Percentiles rank a stretch among this genome's conserved stretches.
These are phyloP conservation scores for Urostyla sp. DNA, from an alignment of 73 alveolate genomes.

Conservation along the genomic window DNA sequence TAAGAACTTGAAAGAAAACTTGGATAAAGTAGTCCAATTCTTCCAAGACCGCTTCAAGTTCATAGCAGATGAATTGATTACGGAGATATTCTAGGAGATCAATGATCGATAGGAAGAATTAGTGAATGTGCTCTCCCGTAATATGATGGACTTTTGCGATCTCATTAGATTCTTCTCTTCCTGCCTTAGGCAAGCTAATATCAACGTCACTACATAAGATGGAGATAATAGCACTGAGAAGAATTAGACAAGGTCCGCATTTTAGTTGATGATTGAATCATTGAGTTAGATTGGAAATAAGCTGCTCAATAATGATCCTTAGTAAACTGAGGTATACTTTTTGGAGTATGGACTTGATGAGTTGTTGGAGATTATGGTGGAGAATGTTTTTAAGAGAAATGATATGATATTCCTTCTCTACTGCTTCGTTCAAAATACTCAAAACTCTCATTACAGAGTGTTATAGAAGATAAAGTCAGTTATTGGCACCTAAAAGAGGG, in stretches of 20 bases:
- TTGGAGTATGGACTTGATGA: constrained; percentile 57
- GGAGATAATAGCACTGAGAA: not conserved
- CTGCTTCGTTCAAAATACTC: constrained; percentile 64
- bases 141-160: constrained; percentile 61
- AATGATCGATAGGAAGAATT: constrained; percentile 59
- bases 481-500: constrained; percentile 35
- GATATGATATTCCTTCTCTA: constrained; percentile 66
- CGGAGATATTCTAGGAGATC: constrained; percentile 60
- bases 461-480: constrained; percentile 49
- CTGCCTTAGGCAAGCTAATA: constrained; percentile 57
- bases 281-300: constrained; percentile 59
- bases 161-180: constrained; percentile 35
- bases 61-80: constrained; percentile 61
- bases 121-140: constrained; percentile 40
- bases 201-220: constrained; percentile 17
- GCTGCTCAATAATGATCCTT: constrained; percentile 63
- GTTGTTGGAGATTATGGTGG: constrained; percentile 40
- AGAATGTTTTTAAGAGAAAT: constrained; percentile 62
- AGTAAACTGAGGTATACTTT: constrained; percentile 58
- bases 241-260: constrained; percentile 33
- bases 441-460: constrained; percentile 68
- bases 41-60: constrained; percentile 49
- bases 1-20: constrained; percentile 65
- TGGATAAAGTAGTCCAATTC: constrained; percentile 47
- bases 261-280: constrained; percentile 52